These are phyloP conservation scores for Ophiostoma quercus DNA, from an alignment of 2,329 filamentous ascomycete genomes.

Conservation along the genomic window DNA sequence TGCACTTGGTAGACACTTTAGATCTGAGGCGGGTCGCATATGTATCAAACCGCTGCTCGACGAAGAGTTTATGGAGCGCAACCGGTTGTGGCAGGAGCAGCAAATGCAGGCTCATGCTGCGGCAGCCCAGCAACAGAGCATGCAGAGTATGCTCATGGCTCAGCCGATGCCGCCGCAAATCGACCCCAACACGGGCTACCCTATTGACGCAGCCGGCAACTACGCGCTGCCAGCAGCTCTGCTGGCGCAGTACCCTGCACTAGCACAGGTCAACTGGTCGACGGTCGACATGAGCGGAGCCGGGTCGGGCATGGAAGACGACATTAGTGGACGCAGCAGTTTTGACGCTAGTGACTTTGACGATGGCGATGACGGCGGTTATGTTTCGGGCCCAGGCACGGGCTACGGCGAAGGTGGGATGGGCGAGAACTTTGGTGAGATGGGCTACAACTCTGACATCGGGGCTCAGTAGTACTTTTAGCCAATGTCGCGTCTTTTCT, in stretches of 20 bases:
- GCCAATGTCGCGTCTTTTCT: background rate
- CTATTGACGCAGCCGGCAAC: slow-evolving; percentile 50
- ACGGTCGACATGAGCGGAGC: slow-evolving; percentile 58
- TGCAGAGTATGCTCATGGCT: slow-evolving; percentile 55
- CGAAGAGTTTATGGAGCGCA: slow-evolving; percentile 80
- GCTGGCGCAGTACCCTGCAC: slow-evolving; percentile 83
- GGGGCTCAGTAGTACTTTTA: slow-evolving; percentile 32
- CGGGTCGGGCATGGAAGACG: slow-evolving; percentile 68
- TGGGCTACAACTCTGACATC: slow-evolving; percentile 51
- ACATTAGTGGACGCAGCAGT: slow-evolving; percentile 71
- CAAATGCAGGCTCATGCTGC: slow-evolving; percentile 52
- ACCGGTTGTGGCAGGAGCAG: slow-evolving; percentile 69
- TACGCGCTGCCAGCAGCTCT: slow-evolving; percentile 80
- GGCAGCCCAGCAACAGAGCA: slow-evolving; percentile 31
- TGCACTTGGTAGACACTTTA: slow-evolving; percentile 88
- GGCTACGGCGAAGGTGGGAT: slow-evolving; percentile 55
- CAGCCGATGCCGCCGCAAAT: slow-evolving; percentile 34
- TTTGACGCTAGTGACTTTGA: slow-evolving; percentile 78
- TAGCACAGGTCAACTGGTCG: slow-evolving; percentile 86
- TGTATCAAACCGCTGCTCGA: slow-evolving; percentile 97
- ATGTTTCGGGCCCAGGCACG: slow-evolving; percentile 58
- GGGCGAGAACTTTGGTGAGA: slow-evolving; percentile 50
- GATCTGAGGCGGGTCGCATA: slow-evolving; percentile 88
- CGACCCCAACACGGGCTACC: slow-evolving; percentile 55
- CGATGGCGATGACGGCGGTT: slow-evolving; percentile 65